These are phyloP conservation scores for Biscogniauxia mediterranea DNA, from an alignment of 2,329 filamentous ascomycete species.

Conservation along the genomic window DNA sequence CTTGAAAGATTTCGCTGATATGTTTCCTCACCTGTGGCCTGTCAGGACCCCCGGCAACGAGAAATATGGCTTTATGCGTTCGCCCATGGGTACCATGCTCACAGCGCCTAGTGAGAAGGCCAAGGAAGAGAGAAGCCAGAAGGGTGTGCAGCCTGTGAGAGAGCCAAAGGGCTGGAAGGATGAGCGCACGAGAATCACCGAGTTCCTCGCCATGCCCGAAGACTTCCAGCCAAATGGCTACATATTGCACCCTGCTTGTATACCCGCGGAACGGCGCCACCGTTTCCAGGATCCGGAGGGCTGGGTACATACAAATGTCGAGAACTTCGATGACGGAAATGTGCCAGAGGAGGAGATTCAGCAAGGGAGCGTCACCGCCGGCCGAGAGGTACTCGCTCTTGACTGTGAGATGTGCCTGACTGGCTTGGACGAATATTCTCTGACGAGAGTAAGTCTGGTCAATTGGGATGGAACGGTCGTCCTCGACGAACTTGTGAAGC, in stretches of 20 bases:
- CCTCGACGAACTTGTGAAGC: slow-evolving; percentile 90
- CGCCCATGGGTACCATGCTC: slow-evolving; percentile 81
- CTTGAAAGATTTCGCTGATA: slow-evolving; percentile 68
- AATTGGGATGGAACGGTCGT: slow-evolving; percentile 81
- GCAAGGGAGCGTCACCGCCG: slow-evolving; percentile 78
- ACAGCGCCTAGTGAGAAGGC: slow-evolving; percentile 68
- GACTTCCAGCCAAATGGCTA: slow-evolving; percentile 85
- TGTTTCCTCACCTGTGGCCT: slow-evolving; percentile 89
- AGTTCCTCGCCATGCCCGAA: slow-evolving; percentile 69
- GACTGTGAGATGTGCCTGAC: slow-evolving; percentile 99
- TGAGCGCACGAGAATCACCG: slow-evolving; percentile 76
- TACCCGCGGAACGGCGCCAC: slow-evolving; percentile 57
- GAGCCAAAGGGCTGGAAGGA: slow-evolving; percentile 69
- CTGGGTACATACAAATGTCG: slow-evolving; percentile 79
- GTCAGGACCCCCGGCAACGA: slow-evolving; percentile 85
- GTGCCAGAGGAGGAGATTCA: slow-evolving; percentile 70
- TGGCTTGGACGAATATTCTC: slow-evolving; percentile 72
- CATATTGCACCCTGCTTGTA: slow-evolving; percentile 75
- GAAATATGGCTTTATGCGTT: slow-evolving; percentile 76
- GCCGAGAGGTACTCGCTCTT: slow-evolving; percentile 74
- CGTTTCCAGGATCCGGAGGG: slow-evolving; percentile 60
- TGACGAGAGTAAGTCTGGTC: slow-evolving; percentile 86
- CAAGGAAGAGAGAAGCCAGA: slow-evolving; percentile 62
- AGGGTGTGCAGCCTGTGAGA: slow-evolving; percentile 59
- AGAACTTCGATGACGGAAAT: slow-evolving; percentile 62